phyloP scores from a whole-genome alignment of 345 rosid species.

The Adansonia digitata region DNA sequence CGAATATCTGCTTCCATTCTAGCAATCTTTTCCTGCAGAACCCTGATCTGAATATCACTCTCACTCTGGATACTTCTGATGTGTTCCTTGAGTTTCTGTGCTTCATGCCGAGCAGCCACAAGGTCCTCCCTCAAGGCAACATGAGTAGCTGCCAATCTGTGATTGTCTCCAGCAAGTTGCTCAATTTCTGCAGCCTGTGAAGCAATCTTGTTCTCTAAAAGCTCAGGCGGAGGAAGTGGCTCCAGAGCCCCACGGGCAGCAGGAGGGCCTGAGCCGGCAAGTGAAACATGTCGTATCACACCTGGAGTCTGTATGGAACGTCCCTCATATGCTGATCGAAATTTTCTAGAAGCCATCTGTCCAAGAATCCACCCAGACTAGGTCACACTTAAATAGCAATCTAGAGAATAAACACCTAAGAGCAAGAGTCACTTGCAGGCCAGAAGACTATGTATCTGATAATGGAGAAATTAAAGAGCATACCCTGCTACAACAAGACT shows the following conservation, averaged over 20 bases:
- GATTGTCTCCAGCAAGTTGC: slow-evolving; percentile 56
- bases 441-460: not conserved
- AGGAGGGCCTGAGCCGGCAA: slow-evolving; percentile 21
- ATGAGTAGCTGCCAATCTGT: slow-evolving; percentile 49
- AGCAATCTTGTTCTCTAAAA: slow-evolving; percentile 60
- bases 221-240: slow-evolving; percentile 35
- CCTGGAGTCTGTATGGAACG: slow-evolving; percentile 25
- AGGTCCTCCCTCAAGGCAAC: slow-evolving; percentile 57
- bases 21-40: slow-evolving; percentile 52
- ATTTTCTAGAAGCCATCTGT: slow-evolving; percentile 9
- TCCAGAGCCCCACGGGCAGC: slow-evolving; percentile 22
- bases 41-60: slow-evolving; percentile 68
- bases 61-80: slow-evolving; percentile 67
- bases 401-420: not conserved
- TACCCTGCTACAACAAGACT: not conserved
- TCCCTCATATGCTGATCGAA: not conserved
- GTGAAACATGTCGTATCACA: slow-evolving; percentile 37
- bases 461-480: not conserved
- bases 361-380: not conserved
- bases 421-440: not conserved
- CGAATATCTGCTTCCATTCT: slow-evolving; percentile 52
- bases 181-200: slow-evolving; percentile 79
- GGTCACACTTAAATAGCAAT: slow-evolving; percentile 1
- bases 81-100: slow-evolving; percentile 54
- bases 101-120: slow-evolving; percentile 49